Evolutionary conservation across 2,329 filamentous ascomycete genomes (phyloP), one percentile per base, ranked within the genome.

Genomic region (Botrytis medusae): DNA sequence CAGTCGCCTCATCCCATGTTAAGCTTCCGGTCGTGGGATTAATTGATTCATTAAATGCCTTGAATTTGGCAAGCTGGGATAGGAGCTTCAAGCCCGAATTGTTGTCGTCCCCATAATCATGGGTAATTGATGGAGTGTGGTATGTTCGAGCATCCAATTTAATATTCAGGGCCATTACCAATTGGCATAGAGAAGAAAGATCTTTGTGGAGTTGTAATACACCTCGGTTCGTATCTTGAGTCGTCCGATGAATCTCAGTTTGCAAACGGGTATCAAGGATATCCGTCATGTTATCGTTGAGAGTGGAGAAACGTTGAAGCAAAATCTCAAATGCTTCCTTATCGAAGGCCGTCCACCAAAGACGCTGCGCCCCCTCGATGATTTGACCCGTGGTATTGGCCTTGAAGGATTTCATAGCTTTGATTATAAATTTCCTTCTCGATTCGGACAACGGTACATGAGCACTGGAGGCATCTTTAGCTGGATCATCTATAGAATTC

Each of bases 201-300:
- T 84, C 83, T 76, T 84, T 84, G 72, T 86, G 84, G 1, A 86
- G 80, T 59, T 86, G 82, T 42, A 86, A 78, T 22, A 87, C 83
- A 1, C 84, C 84, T 22, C 84, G 79, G 65, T 86, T 86, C 5
- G 84, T 86, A 70, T 86, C 84, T 73, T 86, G 84, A 4, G 85
- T 84, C 0, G 84, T 85, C 48, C 85, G 79, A 37, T 84, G 83
- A 69, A 86, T 85, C 75, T 86, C 85, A 4, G 84, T 82, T 74
- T 86, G 84, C 72, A 86, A 78, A 5, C 83, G 82, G 46, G 84
- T 83, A 70, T 86, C 85, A 14, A 86, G 79, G 8, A 86, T 83
- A 71, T 84, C 82, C 40, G 84, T 86, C 82, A 86, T 86, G 75
- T 81, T 83, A 75, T 86, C 85, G 75, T 86, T 86, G 9, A 86